These are phyloP conservation scores for Urochloa ruziziensis DNA, from an alignment of 176 grass and related monocot species.

Conservation along the genomic window DNA sequence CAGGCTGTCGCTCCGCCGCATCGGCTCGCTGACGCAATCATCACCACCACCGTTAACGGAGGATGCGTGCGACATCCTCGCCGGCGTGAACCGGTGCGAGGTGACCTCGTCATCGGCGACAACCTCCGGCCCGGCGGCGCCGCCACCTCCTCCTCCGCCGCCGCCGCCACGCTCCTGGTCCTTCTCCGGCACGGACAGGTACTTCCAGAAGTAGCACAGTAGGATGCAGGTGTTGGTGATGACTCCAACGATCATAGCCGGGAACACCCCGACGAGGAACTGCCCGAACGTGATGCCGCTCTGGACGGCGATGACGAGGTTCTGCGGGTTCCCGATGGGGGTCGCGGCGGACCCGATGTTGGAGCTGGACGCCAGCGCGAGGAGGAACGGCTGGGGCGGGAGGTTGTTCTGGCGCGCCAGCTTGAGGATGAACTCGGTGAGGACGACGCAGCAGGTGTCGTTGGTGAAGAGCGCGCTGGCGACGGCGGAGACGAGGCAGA, in stretches of 20 bases:
- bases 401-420: slow-evolving; percentile 87
- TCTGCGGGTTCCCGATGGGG: slow-evolving; percentile 97
- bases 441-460: slow-evolving; percentile 96
- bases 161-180: slow-evolving; percentile 22
- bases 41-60: slow-evolving; percentile 34
- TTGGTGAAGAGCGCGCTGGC: slow-evolving; percentile 96
- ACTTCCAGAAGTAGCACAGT: slow-evolving; percentile 72
- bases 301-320: slow-evolving; percentile 85
- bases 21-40: slow-evolving; percentile 37
- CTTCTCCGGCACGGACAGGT: slow-evolving; percentile 51
- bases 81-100: slow-evolving; percentile 89
- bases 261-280: slow-evolving; percentile 71
- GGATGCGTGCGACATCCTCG: slow-evolving; percentile 68
- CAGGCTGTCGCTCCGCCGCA: slow-evolving; percentile 39
- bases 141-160: slow-evolving; percentile 31
- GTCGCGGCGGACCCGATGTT: slow-evolving; percentile 88
- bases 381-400: slow-evolving; percentile 91
- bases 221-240: slow-evolving; percentile 63
- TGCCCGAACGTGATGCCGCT: slow-evolving; percentile 78
- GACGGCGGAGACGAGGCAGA: slow-evolving; percentile 84
- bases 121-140: slow-evolving; percentile 20
- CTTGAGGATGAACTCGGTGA: slow-evolving; percentile 98
- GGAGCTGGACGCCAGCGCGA: slow-evolving; percentile 83
- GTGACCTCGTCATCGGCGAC: slow-evolving; percentile 66
- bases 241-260: slow-evolving; percentile 81